These are phyloP conservation scores for Lachnellula hyalina DNA, from an alignment of 2,329 filamentous ascomycete species.

Conservation along the genomic window DNA sequence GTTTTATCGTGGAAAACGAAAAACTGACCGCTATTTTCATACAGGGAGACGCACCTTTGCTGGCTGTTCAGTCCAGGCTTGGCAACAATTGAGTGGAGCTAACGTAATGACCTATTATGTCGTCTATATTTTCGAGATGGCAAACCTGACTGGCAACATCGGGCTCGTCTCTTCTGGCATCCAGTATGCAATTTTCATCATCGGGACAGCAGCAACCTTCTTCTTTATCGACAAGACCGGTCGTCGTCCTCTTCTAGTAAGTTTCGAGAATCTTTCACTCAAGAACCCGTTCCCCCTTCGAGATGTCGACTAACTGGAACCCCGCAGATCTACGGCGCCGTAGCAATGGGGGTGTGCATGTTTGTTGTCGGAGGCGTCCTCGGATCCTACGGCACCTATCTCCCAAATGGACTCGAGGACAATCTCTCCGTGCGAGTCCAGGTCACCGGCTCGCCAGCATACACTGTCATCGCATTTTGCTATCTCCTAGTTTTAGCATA, in stretches of 20 bases:
- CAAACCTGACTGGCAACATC: conserved; percentile 32
- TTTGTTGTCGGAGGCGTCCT: conserved; percentile 43
- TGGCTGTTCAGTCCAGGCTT: conserved; percentile 16
- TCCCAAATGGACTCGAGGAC: conserved; percentile 40
- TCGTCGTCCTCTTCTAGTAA: conserved; percentile 29
- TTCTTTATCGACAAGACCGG: conserved; percentile 27
- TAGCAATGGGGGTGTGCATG: conserved; percentile 39
- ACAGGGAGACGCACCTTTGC: conserved; percentile 20
- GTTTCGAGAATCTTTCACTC: too few relatives aligned
- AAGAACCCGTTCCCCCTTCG: too few relatives aligned
- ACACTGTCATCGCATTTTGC: conserved; percentile 60
- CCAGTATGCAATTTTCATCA: conserved; percentile 25
- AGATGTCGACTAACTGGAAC: neutral
- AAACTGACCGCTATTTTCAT: conserved; percentile 21
- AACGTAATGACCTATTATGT: conserved; percentile 34
- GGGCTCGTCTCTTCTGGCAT: conserved; percentile 28
- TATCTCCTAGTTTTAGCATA: conserved; percentile 61
- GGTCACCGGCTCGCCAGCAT: conserved; percentile 47
- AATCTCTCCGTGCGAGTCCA: conserved; percentile 48
- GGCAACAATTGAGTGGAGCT: conserved; percentile 23
- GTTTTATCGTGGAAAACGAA: conserved; percentile 4
- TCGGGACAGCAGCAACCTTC: conserved; percentile 17
- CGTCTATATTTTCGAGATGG: conserved; percentile 37
- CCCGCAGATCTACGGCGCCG: conserved; percentile 35
- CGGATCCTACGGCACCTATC: conserved; percentile 35